Evolutionary conservation across 2,329 filamentous ascomycete genomes (phyloP).

Genomic region (Aspergillus tamarii): DNA sequence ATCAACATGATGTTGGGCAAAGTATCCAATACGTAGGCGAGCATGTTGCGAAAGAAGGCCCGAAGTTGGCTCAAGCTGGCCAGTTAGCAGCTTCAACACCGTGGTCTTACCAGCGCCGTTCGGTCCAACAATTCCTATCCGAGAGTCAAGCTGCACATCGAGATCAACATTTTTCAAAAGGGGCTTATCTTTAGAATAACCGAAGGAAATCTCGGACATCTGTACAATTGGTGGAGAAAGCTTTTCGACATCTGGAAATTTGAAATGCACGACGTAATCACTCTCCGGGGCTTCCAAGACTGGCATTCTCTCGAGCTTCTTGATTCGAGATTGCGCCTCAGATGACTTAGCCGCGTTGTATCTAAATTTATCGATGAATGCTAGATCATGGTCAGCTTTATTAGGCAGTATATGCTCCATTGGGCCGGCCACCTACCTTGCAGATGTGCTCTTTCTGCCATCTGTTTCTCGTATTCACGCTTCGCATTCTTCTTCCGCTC

Average conservation of each 20-base stretch:
- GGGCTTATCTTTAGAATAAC: slow-evolving; percentile 78
- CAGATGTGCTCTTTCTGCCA: slow-evolving; percentile 88
- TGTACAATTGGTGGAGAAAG: slow-evolving; percentile 96
- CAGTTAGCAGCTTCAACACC: slow-evolving; percentile 94
- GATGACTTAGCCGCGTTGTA: slow-evolving; percentile 99
- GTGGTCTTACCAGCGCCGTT: slow-evolving; percentile 99
- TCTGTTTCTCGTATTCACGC: slow-evolving; percentile 98
- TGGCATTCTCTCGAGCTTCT: slow-evolving; percentile 98
- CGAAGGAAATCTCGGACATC: slow-evolving; percentile 90
- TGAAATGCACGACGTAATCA: slow-evolving; percentile 96
- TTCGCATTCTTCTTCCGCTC: slow-evolving; percentile 95
- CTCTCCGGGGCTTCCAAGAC: slow-evolving; percentile 85
- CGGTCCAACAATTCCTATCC: slow-evolving; percentile 98
- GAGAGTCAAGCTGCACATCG: slow-evolving; percentile 95
- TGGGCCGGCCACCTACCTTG: slow-evolving; percentile 56
- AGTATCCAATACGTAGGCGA: slow-evolving; percentile 89
- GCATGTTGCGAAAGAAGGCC: slow-evolving; percentile 89
- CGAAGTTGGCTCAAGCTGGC: slow-evolving; percentile 73
- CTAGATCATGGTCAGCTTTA: slow-evolving; percentile 37
- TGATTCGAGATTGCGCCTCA: slow-evolving; percentile 97
- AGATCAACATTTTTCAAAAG: slow-evolving; percentile 86
- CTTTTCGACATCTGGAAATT: slow-evolving; percentile 97
- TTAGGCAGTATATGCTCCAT: neutral
- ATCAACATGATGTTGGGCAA: slow-evolving; percentile 98
- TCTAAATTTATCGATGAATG: slow-evolving; percentile 99